Evolutionary conservation across 768 basidiomycete species (phyloP), one percentile per base, ranked within the genome.

Genomic region (Cystofilobasidium bisporidii): DNA sequence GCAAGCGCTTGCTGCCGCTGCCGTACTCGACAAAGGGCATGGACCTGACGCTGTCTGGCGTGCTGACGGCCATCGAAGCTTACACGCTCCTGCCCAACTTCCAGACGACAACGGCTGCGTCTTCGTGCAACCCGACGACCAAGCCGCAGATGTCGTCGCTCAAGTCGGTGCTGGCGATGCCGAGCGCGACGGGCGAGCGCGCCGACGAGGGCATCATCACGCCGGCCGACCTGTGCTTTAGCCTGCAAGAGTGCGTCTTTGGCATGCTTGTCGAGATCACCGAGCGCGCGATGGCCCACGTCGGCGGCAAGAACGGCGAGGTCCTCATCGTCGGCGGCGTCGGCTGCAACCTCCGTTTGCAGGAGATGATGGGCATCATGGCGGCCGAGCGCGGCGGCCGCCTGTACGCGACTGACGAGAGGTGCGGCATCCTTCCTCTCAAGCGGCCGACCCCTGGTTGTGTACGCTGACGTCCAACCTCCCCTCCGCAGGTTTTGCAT

Each of bases 311-410:
- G 24, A 41, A 43, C 5, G 90, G 84, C 76, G 93, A 99, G 73
- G 93, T 97, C 1, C 82, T 99, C 47, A 92, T 99, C 64, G 96
- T 99, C 11, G 96, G 96, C 4, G 96, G 96, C 40, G 96, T 99
- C n/a, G 96, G 96, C n/a, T 92, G 94, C 72, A 99, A 99, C 74
- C 83, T 88, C 73, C 81, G 94, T 69, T 79, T 99, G 45, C 96
- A 99, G 78, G 84, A 96, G 73, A 99, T 99, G 96, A 99, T 99
- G 96, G 87, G 86, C 22, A 85, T 91, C 69, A 99, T 99, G 96
- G 91, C 91, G 5, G 76, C 82, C 65, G 96, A 98, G 75, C 83
- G 96, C 18, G 85, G 83, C 32, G 96, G 93, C 0, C 82, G 82
- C 56, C 87, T 98, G 8, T 98, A 96, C 75, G 92, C 93, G 6